phyloP scores from a whole-genome alignment of 495 filamentous ascomycete genomes.

The Penicillium pulvis region DNA sequence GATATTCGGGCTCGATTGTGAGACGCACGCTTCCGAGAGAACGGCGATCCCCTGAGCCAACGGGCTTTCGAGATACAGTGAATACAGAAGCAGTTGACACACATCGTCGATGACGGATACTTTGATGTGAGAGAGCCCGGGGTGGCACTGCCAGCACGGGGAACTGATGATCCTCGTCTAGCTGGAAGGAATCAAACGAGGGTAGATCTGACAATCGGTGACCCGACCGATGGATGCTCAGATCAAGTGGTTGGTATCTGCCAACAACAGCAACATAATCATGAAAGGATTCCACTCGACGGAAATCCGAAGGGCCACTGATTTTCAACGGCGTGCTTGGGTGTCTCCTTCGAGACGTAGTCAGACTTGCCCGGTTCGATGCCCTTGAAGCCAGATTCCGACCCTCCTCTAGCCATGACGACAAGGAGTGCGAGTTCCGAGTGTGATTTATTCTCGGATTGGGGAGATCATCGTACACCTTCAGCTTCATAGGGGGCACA shows the following conservation, averaged over 20 bases:
- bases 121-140: conserved; percentile 29
- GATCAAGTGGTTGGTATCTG: conserved; percentile 34
- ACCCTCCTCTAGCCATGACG: conserved; percentile 46
- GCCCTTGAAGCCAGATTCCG: conserved; percentile 48
- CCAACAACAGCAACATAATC: not conserved
- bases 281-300: conserved; percentile 43
- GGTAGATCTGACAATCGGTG: conserved; percentile 65
- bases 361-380: conserved; percentile 57
- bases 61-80: conserved; percentile 43
- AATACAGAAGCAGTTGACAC: conserved; percentile 26
- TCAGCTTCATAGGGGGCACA: conserved; percentile 48
- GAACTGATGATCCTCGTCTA: conserved; percentile 23
- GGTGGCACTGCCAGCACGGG: conserved; percentile 31
- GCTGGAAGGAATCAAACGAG: conserved; percentile 40
- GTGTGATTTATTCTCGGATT: conserved; percentile 31
- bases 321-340: conserved; percentile 46
- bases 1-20: conserved; percentile 21
- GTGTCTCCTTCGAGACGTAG: conserved; percentile 51
- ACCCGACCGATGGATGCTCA: conserved; percentile 70
- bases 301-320: conserved; percentile 56
- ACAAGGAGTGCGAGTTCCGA: conserved; percentile 31
- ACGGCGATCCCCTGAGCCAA: conserved; percentile 39
- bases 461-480: conserved; percentile 43
- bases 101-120: conserved; percentile 26
- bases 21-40: conserved; percentile 34